These are phyloP conservation scores for Pichia paraexigua DNA, from an alignment of 805 yeast species.

Conservation along the genomic window DNA sequence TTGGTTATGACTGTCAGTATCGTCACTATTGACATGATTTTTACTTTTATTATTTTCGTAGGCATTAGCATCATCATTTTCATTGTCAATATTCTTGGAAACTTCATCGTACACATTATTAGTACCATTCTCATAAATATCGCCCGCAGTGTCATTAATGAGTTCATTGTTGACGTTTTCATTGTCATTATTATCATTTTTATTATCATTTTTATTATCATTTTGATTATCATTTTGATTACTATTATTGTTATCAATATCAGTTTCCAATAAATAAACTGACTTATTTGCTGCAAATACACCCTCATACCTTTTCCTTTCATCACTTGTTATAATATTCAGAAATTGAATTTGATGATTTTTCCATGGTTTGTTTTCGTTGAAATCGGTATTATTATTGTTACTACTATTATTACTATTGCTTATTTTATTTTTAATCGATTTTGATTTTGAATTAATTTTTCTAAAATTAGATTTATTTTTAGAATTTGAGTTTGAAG, in stretches of 20 bases:
- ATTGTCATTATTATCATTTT: not conserved
- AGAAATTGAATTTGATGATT: constrained; percentile 47
- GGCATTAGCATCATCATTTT: not conserved
- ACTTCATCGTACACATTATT: too few relatives aligned
- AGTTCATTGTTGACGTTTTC: not conserved
- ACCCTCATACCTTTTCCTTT: constrained; percentile 85
- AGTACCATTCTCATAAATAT: too few relatives aligned
- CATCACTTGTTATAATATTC: constrained; percentile 37
- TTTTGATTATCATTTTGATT: not conserved
- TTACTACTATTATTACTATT: constrained; percentile 15
- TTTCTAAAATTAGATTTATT: not conserved
- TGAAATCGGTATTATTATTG: constrained; percentile 42
- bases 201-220: not conserved
- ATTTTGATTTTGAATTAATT: not conserved
- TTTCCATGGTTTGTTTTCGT: constrained; percentile 93
- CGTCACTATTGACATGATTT: not conserved
- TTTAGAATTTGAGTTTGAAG: not conserved
- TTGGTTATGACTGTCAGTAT: not conserved
- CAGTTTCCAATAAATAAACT: not conserved
- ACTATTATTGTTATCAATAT: not conserved
- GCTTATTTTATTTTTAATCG: constrained; percentile 15
- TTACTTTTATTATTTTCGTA: not conserved
- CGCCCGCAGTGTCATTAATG: too few relatives aligned
- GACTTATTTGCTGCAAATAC: constrained; percentile 83
- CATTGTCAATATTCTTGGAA: not conserved